Percentiles rank a stretch among this genome's conserved stretches.
These are phyloP conservation scores for Ustilago lituana DNA, from an alignment of 1,284 basidiomycete genomes.

Conservation along the genomic window DNA sequence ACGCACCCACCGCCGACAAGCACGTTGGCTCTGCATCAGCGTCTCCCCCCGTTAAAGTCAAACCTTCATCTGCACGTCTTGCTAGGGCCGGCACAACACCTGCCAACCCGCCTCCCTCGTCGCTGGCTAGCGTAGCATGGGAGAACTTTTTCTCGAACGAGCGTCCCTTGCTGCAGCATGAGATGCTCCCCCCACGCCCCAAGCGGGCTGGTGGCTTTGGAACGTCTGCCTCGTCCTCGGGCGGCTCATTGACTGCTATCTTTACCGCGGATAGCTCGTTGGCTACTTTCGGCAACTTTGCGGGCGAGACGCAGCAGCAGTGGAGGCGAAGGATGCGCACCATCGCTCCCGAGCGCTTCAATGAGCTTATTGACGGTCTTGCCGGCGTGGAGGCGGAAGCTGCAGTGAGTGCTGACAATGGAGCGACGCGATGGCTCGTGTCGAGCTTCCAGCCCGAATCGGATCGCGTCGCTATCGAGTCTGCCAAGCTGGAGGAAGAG, in stretches of 20 bases:
- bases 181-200: slow-evolving; percentile 45
- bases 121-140: slow-evolving; percentile 42
- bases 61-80: slow-evolving; percentile 15
- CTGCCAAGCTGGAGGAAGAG: slow-evolving; percentile 48
- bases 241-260: slow-evolving; percentile 40
- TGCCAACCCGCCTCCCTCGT: slow-evolving; percentile 50
- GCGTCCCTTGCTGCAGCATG: slow-evolving; percentile 54
- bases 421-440: slow-evolving; percentile 32
- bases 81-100: slow-evolving; percentile 16
- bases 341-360: slow-evolving; percentile 50
- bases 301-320: slow-evolving; percentile 29
- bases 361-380: slow-evolving; percentile 44
- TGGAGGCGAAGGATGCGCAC: slow-evolving; percentile 40
- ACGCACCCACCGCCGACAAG: slow-evolving; percentile 17
- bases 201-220: slow-evolving; percentile 36
- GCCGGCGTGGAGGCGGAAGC: slow-evolving; percentile 18
- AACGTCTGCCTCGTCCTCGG: slow-evolving; percentile 23
- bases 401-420: slow-evolving; percentile 5
- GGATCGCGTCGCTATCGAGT: slow-evolving; percentile 45
- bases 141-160: slow-evolving; percentile 53
- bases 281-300: slow-evolving; percentile 41
- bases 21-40: slow-evolving; percentile 9
- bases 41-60: slow-evolving; percentile 34
- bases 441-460: slow-evolving; percentile 45
- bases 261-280: slow-evolving; percentile 35